Conservation (phyloP, 495 filamentous ascomycete species). For the Clavariopsis aquatica region DNA sequence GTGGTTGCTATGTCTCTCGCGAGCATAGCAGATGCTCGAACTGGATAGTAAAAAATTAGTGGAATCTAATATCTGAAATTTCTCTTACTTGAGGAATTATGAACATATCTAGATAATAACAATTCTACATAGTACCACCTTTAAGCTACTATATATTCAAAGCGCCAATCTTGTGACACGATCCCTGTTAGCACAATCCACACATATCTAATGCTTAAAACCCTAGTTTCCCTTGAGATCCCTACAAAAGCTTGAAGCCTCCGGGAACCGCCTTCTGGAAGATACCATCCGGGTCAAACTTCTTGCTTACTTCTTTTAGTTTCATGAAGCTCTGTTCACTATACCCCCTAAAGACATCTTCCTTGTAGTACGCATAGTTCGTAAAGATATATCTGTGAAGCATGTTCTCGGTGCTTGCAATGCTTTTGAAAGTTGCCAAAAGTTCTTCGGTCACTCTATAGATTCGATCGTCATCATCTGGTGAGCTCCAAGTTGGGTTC, state of each 20-base stretch:
- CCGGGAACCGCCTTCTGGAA: conserved; percentile 43
- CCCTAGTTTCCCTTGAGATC: too few relatives aligned
- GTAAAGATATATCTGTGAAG: conserved; percentile 15
- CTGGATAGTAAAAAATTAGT: too few relatives aligned
- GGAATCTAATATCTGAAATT: too few relatives aligned
- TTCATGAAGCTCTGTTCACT: conserved; percentile 43
- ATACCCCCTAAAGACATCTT: conserved; percentile 36
- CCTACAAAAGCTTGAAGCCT: conserved; percentile 43
- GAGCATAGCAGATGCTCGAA: too few relatives aligned
- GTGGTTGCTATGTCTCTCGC: too few relatives aligned
- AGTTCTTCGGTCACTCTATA: not conserved
- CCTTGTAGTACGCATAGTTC: conserved; percentile 20
- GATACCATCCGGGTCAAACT: conserved; percentile 46
- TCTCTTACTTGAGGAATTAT: too few relatives aligned
- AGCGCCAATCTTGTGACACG: too few relatives aligned
- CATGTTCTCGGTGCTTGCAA: conserved; percentile 4
- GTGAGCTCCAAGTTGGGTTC: conserved; percentile 39
- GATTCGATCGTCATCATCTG: conserved; percentile 14
- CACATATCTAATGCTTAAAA: too few relatives aligned
- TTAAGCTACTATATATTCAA: too few relatives aligned
- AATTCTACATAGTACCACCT: too few relatives aligned
- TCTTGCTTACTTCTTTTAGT: conserved; percentile 43
- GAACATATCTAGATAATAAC: too few relatives aligned
- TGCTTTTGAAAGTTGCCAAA: not conserved
- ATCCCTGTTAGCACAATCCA: too few relatives aligned